Evolutionary conservation across 371 early-diverging fungal species (phyloP).

Genomic region (Saksenaea oblongispora): DNA sequence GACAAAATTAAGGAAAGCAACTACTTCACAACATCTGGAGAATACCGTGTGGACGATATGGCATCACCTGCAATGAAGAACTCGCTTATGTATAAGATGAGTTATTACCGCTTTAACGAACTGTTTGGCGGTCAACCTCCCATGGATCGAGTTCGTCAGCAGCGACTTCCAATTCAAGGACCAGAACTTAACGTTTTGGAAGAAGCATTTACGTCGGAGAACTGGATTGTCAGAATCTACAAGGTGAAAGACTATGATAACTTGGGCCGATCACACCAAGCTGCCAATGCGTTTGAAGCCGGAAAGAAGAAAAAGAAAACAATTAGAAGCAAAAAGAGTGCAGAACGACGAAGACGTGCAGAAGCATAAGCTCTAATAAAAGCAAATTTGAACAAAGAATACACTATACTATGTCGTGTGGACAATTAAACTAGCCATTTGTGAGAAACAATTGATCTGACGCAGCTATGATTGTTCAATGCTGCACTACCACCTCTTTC

Average conservation of each 20-base stretch:
- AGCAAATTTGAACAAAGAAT: no score
- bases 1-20: constrained; percentile 85
- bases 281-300: constrained; percentile 65
- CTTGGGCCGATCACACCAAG: constrained; percentile 79
- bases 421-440: no score
- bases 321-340: constrained; percentile 40
- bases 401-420: no score
- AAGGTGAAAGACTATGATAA: constrained; percentile 93
- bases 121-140: constrained; percentile 77
- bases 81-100: constrained; percentile 95
- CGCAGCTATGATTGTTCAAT: no score
- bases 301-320: constrained; percentile 53
- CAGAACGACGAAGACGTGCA: constrained; percentile 46
- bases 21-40: constrained; percentile 89
- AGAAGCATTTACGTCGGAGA: constrained; percentile 89
- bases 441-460: no score
- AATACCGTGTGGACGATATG: constrained; percentile 91
- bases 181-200: constrained; percentile 86
- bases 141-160: constrained; percentile 88
- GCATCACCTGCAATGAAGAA: constrained; percentile 91
- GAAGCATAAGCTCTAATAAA: constrained; percentile 9
- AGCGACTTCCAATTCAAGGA: constrained; percentile 71
- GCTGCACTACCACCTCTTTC: no score
- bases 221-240: constrained; percentile 97
- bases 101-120: constrained; percentile 92